A percentile compares a stretch with the other conserved stretches of the same genome.
Evolutionary conservation across 805 yeast genomes (phyloP).

Genomic region (Nakazawaea pomicola): DNA sequence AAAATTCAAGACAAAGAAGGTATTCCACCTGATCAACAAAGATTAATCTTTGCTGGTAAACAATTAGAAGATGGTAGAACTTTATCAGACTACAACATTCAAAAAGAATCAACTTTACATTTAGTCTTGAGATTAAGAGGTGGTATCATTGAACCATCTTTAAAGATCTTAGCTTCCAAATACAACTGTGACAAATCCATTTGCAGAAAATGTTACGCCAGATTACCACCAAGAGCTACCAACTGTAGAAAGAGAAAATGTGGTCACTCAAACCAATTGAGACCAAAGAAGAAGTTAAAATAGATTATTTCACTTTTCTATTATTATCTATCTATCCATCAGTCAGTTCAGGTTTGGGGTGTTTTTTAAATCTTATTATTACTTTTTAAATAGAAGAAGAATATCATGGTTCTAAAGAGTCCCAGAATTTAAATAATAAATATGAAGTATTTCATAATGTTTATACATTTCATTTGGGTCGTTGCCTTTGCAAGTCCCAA

Average conservation of each 20-base stretch:
- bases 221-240: slow-evolving; percentile 99
- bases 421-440: too few species aligned
- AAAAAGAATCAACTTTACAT: slow-evolving; percentile 76
- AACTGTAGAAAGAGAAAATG: slow-evolving; percentile 99
- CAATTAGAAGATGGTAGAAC: slow-evolving; percentile 96
- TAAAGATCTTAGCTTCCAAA: slow-evolving; percentile 98
- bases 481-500: too few species aligned
- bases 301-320: slow-evolving; percentile 44
- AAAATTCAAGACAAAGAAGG: slow-evolving; percentile 97
- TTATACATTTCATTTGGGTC: too few species aligned
- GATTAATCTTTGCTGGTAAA: slow-evolving; percentile 94
- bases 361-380: neutral
- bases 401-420: too few species aligned
- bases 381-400: too few species aligned
- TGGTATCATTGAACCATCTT: slow-evolving; percentile 97
- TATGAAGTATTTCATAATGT: too few species aligned
- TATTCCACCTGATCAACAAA: slow-evolving; percentile 95
- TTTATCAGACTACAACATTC: slow-evolving; percentile 90
- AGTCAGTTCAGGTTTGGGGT: neutral
- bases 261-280: slow-evolving; percentile 99
- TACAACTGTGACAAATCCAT: slow-evolving; percentile 99
- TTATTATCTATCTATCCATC: neutral
- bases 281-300: slow-evolving; percentile 99
- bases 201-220: slow-evolving; percentile 99
- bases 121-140: slow-evolving; percentile 66